A percentile compares a stretch with the other conserved stretches of the same genome.
These are phyloP conservation scores for Yamadazyma friedrichii DNA, from an alignment of 1,139 yeast species.

Conservation along the genomic window DNA sequence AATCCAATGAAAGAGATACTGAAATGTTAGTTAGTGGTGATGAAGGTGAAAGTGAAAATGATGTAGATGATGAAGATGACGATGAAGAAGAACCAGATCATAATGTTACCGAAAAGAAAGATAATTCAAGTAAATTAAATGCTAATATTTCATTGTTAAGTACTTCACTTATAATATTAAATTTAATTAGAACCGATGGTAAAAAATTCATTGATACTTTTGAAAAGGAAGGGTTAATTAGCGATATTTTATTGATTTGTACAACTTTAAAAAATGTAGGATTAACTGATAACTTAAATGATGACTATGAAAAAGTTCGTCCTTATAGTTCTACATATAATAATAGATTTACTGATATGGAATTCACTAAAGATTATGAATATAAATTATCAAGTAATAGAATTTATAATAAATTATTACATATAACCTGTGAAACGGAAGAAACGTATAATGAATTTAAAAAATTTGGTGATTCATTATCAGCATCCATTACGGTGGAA, in stretches of 20 bases:
- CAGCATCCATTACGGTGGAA: conserved; percentile 19
- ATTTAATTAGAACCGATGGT: conserved; percentile 12
- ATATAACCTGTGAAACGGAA: conserved; percentile 21
- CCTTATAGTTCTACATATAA: conserved; percentile 18
- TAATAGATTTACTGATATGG: conserved; percentile 32
- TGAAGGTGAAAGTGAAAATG: conserved; percentile 11
- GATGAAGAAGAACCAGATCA: conserved; percentile 11
- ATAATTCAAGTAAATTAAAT: conserved; percentile 11
- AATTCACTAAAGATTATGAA: conserved; percentile 32
- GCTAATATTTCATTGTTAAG: conserved; percentile 13
- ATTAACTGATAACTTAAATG: conserved; percentile 8
- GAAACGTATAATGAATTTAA: conserved; percentile 19
- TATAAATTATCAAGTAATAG: conserved; percentile 20
- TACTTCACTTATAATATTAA: conserved; percentile 13
- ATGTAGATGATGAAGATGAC: conserved; percentile 10
- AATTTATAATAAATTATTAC: conserved; percentile 20
- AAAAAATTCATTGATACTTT: conserved; percentile 42
- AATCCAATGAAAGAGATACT: conserved; percentile 6
- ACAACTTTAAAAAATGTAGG: conserved; percentile 13
- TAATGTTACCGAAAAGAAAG: conserved; percentile 10
- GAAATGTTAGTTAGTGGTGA: conserved; percentile 14
- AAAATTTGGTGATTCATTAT: conserved; percentile 11
- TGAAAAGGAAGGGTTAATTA: conserved; percentile 70
- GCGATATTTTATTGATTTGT: conserved; percentile 42
- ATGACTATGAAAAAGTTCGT: conserved; percentile 10